These are phyloP conservation scores for Kondoa malvinella DNA, from an alignment of 768 basidiomycete species.

Conservation along the genomic window DNA sequence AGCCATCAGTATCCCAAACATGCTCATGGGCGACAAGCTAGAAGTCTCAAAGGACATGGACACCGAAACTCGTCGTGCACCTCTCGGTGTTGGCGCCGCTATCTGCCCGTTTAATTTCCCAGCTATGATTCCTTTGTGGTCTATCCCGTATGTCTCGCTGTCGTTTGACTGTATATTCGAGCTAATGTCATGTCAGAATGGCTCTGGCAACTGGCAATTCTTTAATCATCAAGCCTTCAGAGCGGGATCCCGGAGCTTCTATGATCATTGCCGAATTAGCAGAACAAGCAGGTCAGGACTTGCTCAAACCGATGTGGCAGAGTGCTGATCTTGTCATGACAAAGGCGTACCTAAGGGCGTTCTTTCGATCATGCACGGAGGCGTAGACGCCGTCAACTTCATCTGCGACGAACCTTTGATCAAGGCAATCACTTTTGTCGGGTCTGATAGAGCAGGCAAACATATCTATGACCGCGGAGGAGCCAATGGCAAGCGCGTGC, in stretches of 20 bases:
- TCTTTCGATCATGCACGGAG: slow-evolving; percentile 79
- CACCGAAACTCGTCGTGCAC: slow-evolving; percentile 64
- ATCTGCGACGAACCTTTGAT: slow-evolving; percentile 84
- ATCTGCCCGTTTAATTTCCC: slow-evolving; percentile 44
- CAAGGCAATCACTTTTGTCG: slow-evolving; percentile 91
- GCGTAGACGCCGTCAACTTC: slow-evolving; percentile 65
- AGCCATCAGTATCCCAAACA: slow-evolving; percentile 62
- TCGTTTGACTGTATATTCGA: background rate
- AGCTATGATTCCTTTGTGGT: slow-evolving; percentile 87
- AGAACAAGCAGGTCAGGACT: slow-evolving; percentile 46
- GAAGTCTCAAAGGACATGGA: slow-evolving; percentile 91
- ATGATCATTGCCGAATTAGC: slow-evolving; percentile 96
- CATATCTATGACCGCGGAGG: slow-evolving; percentile 85
- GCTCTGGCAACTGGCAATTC: slow-evolving; percentile 82
- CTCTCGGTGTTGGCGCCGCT: slow-evolving; percentile 65
- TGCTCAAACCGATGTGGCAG: background rate
- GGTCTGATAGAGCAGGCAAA: slow-evolving; percentile 76
- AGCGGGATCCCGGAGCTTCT: slow-evolving; percentile 88
- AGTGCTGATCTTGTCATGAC: background rate
- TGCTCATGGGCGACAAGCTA: slow-evolving; percentile 73
- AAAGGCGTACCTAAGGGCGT: slow-evolving; percentile 45
- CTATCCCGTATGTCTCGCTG: slow-evolving; percentile 40
- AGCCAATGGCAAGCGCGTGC: slow-evolving; percentile 68
- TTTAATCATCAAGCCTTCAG: slow-evolving; percentile 82
- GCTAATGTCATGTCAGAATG: slow-evolving; percentile 31